Evolutionary conservation across 2,329 filamentous ascomycete species (phyloP), one percentile per base, ranked within the genome.

Genomic region (Aspergillus sclerotialis): DNA sequence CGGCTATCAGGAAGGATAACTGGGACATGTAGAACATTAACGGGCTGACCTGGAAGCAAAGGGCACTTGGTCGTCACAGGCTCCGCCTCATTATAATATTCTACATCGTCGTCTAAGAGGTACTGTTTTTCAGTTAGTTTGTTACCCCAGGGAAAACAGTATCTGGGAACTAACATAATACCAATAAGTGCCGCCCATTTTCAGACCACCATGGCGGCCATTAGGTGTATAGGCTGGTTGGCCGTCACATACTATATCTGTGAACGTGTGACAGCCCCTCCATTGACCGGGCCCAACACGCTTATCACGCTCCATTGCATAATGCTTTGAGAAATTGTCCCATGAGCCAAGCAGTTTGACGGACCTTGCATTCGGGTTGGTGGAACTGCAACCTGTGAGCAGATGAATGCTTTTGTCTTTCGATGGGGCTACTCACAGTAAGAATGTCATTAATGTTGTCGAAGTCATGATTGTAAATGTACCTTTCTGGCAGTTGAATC

Each of bases 171-270:
- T 65, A 69, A 93, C 87, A 65, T 92, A 95, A 70, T 94, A 96
- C 74, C 90, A 95, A 63, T 95, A 95, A 11, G 82, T 92, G 40
- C 83, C 79, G 28, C 89, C 89, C 84, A 94, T 94, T 61, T 83
- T 92, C 44, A 95, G 72, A 33, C 84, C 89, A 38, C 88, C 88
- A 47, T 76, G 76, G 49, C 86, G 76, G 49, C 76, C 77, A 21
- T 69, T 64, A 15, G 60, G 61, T 33, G 65, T 70, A 47, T 65
- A 52, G 12, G 68, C 61, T 31, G 69, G 58, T 40, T 81, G 72
- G 37, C 87, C 85, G 61, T 93, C 86, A 50, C 81, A 87, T 49
- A 86, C 79, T 54, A 93, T 92, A 58, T 92, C 79, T 43, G 82
- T 78, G 63, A 94, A 94, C 24, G 77, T 77, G 66, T 92, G 84